phyloP scores from a whole-genome alignment of 306 rosid species.

The Citrullus amarus region DNA sequence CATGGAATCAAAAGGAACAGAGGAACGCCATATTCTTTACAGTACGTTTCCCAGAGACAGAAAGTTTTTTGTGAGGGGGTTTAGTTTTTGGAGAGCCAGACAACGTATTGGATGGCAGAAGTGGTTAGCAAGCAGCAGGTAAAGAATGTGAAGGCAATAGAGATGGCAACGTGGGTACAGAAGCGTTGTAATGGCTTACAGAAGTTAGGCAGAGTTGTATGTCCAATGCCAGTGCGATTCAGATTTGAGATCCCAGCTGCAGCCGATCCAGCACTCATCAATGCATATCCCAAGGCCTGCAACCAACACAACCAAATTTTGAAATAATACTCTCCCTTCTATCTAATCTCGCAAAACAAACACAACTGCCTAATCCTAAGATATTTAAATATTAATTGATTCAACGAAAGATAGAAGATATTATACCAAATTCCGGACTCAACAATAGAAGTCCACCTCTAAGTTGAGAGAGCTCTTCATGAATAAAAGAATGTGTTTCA shows the following conservation, averaged over 20 bases:
- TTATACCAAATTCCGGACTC: no score
- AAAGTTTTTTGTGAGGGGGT: not conserved
- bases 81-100: constrained; percentile 78
- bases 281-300: constrained; percentile 74
- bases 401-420: no score
- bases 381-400: not conserved
- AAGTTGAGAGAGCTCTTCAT: no score
- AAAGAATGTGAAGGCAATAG: constrained; percentile 75
- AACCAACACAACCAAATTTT: not conserved
- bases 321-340: not conserved
- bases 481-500: no score
- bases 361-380: not conserved
- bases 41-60: not conserved
- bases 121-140: constrained; percentile 52
- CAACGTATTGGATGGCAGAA: constrained; percentile 52
- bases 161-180: constrained; percentile 79
- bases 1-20: not conserved
- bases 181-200: constrained; percentile 61
- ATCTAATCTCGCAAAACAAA: not conserved
- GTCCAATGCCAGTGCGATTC: constrained; percentile 75
- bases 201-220: constrained; percentile 59
- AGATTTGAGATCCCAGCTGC: constrained; percentile 75
- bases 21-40: not conserved
- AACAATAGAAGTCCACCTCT: no score
- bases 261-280: constrained; percentile 90